Conservation (phyloP, 768 basidiomycete species). For the Baorangia bicolor region DNA sequence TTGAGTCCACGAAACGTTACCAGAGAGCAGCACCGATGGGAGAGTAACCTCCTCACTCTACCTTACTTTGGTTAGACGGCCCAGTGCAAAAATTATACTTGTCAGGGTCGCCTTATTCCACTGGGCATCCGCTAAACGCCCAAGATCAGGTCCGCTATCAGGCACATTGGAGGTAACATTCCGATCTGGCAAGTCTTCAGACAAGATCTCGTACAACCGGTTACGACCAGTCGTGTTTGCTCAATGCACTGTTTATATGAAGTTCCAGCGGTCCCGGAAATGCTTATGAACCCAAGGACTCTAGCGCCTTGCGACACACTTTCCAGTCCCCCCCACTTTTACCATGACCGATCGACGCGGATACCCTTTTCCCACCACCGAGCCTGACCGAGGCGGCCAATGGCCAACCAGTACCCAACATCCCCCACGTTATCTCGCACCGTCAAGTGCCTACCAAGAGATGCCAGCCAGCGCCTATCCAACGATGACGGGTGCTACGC, state of each 20-base stretch:
- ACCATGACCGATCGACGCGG: slow-evolving; percentile 32
- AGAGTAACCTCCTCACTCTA: slow-evolving; percentile 16
- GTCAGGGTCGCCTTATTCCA: slow-evolving; percentile 29
- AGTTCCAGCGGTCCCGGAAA: slow-evolving; percentile 32
- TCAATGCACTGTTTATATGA: slow-evolving; percentile 28
- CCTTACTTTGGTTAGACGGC: slow-evolving; percentile 34
- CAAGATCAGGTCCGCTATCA: slow-evolving; percentile 33
- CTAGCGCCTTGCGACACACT: slow-evolving; percentile 9
- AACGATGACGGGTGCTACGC: slow-evolving; percentile 9
- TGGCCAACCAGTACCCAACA: slow-evolving; percentile 25
- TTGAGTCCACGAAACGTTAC: slow-evolving; percentile 17
- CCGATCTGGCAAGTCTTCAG: slow-evolving; percentile 28
- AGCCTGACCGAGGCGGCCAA: slow-evolving; percentile 21
- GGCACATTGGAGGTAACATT: slow-evolving; percentile 27
- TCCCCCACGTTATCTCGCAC: slow-evolving; percentile 24
- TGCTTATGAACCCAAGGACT: slow-evolving; percentile 32
- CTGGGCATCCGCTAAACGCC: slow-evolving; percentile 12
- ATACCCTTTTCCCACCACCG: slow-evolving; percentile 23
- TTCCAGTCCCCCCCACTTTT: slow-evolving; percentile 1
- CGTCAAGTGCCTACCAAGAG: slow-evolving; percentile 22
- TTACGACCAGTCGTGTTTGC: slow-evolving; percentile 31
- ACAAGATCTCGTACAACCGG: slow-evolving; percentile 29
- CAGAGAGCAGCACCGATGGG: slow-evolving; percentile 16
- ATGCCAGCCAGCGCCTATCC: slow-evolving; percentile 20
- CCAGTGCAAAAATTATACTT: slow-evolving; percentile 15